Evolutionary conservation across 1,284 basidiomycete genomes (phyloP).

Genomic region (Papiliotrema flavescens): DNA sequence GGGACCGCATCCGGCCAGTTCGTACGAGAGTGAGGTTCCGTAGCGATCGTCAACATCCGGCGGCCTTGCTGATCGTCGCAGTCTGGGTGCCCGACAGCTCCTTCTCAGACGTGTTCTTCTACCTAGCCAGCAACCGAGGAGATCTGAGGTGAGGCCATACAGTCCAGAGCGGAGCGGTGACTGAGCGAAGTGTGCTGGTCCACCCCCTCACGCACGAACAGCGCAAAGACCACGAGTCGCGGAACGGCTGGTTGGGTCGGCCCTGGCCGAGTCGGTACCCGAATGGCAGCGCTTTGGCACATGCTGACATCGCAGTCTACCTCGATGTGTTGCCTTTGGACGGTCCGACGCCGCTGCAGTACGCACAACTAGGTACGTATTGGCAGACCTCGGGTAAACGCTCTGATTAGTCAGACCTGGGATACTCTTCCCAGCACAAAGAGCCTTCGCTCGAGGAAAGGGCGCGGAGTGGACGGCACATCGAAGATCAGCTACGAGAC

Average conservation of each 20-base stretch:
- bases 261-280: background rate
- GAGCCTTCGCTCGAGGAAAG: no score
- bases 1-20: constrained; percentile 5
- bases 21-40: constrained; percentile 3
- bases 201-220: constrained; percentile 2
- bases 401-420: no score
- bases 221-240: constrained; percentile 1
- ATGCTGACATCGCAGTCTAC: background rate
- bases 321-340: background rate
- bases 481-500: no score
- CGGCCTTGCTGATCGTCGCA: background rate
- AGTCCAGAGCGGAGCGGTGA: background rate
- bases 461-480: no score
- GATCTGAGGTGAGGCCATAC: constrained; percentile 1
- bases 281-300: no score
- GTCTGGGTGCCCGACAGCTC: constrained; percentile 5
- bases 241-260: constrained; percentile 3
- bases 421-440: no score
- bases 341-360: constrained; percentile 3
- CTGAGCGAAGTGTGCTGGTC: constrained; percentile 1
- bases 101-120: constrained; percentile 7
- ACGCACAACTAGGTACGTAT: constrained; percentile 1
- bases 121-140: constrained; percentile 2
- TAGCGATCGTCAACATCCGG: no score
- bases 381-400: background rate